Evolutionary conservation across 139 green algal genomes (phyloP), one percentile per base, ranked within the genome.

Genomic region (Spirogloea muscicola): DNA sequence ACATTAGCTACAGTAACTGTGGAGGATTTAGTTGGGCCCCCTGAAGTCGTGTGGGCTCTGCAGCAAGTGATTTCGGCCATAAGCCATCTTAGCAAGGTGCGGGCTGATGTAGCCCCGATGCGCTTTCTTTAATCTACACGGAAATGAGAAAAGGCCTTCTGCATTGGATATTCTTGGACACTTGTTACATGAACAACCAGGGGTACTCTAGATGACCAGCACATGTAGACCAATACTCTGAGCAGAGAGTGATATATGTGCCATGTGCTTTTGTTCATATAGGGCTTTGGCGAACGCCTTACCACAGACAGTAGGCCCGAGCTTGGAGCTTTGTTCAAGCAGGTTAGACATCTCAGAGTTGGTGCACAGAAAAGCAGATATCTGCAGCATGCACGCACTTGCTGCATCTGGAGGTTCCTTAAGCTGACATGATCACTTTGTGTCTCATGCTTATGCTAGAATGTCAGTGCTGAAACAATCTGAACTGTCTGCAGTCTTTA

Each of bases 201-300:
- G n/a, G n/a, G n/a, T n/a, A n/a, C n/a, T n/a, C n/a, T n/a, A n/a
- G n/a, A n/a, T n/a, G n/a, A n/a, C n/a, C n/a, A n/a, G n/a, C n/a
- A n/a, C n/a, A n/a, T n/a, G n/a, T n/a, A n/a, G n/a, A n/a, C n/a
- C n/a, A n/a, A n/a, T n/a, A n/a, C n/a, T n/a, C n/a, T n/a, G n/a
- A n/a, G n/a, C n/a, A n/a, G n/a, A n/a, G n/a, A n/a, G n/a, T n/a
- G n/a, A n/a, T n/a, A n/a, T n/a, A n/a, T n/a, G n/a, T n/a, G n/a
- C n/a, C n/a, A n/a, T n/a, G n/a, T n/a, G n/a, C n/a, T n/a, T n/a
- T n/a, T n/a, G n/a, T n/a, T n/a, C n/a, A n/a, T 34, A 33, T 7
- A 74, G 64, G 73, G 73, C 27, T 81, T 81, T 75, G 73, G 71
- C 0, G 68, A 81, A 16, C 73, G 80, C 25, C 46, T 81, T 25